Evolutionary conservation across 768 basidiomycete genomes (phyloP), one percentile per base, ranked within the genome.

Genomic region (Harrya chromipes): DNA sequence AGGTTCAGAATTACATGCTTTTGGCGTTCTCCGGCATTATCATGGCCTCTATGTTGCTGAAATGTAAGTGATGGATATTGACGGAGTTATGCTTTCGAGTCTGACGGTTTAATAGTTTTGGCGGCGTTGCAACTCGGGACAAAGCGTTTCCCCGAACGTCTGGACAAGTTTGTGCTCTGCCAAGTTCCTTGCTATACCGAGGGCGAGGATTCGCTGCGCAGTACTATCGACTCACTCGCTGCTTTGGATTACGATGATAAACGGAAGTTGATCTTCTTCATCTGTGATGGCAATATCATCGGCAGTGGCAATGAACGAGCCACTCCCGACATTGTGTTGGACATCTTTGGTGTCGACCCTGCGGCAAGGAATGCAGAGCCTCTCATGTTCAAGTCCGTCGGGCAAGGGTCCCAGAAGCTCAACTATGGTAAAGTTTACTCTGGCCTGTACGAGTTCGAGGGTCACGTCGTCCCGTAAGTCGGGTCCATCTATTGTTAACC

Each of bases 401-500:
- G 83, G 9, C 79, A 85, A 53, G 84, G 84, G 11, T 78, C 81
- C 5, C 78, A 77, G 58, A 81, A 83, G 57, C 72, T 85, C 54
- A 85, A 85, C 62, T 85, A 84, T 56, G 84, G 81, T 26, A 85
- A 85, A 59, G 70, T 85, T 23, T 85, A 85, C 61, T 83, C 84
- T 27, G 83, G 83, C 19, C 62, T 85, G 51, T 85, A 85, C 61
- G 84, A 85, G 63, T 84, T 81, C 49, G 80, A 82, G 53, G 83
- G 84, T 16, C 84, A 85, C 47, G 83, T 85, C 53, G 83, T 84
- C 23, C 84, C 83, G 72, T 81, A 58, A 62, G 79, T 72, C 13
- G 2, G 4, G 14, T 38, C 36, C 47, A 21, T 4, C 2, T 29
- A 27, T 24, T 19, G 19, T 40, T 21, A 14, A 4, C 21, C 34